Evolutionary conservation across 345 rosid species (phyloP), one percentile per base, ranked within the genome.

Genomic region (Bruguiera parviflora): DNA sequence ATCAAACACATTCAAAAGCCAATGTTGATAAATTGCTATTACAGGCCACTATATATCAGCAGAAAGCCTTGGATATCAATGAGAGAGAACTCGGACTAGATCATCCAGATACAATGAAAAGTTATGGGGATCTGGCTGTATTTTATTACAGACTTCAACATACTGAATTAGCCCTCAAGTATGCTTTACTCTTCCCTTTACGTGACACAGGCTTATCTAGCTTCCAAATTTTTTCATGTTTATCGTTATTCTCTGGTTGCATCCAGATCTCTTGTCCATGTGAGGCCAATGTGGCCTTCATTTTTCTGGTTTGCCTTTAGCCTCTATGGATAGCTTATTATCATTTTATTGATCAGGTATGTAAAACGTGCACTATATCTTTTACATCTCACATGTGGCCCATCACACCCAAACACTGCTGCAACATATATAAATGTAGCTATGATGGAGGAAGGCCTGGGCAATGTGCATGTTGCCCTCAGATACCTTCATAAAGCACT

Each of bases 391-490:
- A 95, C 99, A 10, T 95, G 99, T 58, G 99, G 97, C 39, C 94
- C 97, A 63, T 95, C 96, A 69, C 99, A 95, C 82, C 99, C 99
- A 59, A 95, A 95, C 69, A 95, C 97, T 75, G 99, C 97, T 72
- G 99, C 99, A 61, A 95, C 99, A 63, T 95, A 95, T 81, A 95
- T 95, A 68, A 95, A 92, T 66, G 96, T 90, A 70, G 99, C 99
- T 64, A 95, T 95, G 99, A 92, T 95, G 99, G 99, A 95, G 89
- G 99, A 95, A 87, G 97, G 99, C 72, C 91, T 95, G 58, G 99
- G 99, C 21, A 95, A 95, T 77, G 97, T 92, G 78, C 99, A 90
- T 82, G 90, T 92, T 77, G 99, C 99, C 63, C 94, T 95, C 71
- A 85, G 97, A 84, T 95, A 95, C 77, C 97, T 92, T 76, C 98